Evolutionary conservation across 306 rosid genomes (phyloP).

Genomic region (Cucumis melo): DNA sequence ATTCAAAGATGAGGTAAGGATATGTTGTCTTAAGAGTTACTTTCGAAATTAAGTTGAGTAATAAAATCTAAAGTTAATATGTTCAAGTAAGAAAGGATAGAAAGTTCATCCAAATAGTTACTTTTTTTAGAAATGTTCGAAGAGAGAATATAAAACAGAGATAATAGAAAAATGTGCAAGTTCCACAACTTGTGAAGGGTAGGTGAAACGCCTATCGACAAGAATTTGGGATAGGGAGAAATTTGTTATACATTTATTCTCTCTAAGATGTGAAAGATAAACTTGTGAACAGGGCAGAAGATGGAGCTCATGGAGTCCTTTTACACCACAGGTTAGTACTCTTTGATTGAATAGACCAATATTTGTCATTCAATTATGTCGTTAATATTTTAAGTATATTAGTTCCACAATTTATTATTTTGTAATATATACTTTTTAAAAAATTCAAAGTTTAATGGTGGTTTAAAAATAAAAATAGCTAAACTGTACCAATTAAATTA

Average conservation of each 20-base stretch:
- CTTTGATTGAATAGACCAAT: background rate
- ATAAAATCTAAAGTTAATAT: too few relatives aligned
- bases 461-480: background rate
- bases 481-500: background rate
- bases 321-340: constrained; percentile 61
- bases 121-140: too few relatives aligned
- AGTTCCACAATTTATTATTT: background rate
- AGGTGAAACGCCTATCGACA: too few relatives aligned
- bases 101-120: too few relatives aligned
- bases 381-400: background rate
- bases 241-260: background rate
- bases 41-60: too few relatives aligned
- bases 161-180: too few relatives aligned
- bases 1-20: constrained; percentile 54
- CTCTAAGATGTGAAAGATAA: background rate
- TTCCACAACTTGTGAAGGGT: too few relatives aligned
- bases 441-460: too few relatives aligned
- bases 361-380: background rate
- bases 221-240: too few relatives aligned
- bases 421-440: background rate
- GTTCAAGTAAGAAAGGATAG: too few relatives aligned
- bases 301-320: constrained; percentile 63
- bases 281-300: constrained; percentile 33
- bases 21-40: background rate
- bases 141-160: too few relatives aligned